Evolutionary conservation across 306 rosid species (phyloP).

Genomic region (Abrus precatorius): DNA sequence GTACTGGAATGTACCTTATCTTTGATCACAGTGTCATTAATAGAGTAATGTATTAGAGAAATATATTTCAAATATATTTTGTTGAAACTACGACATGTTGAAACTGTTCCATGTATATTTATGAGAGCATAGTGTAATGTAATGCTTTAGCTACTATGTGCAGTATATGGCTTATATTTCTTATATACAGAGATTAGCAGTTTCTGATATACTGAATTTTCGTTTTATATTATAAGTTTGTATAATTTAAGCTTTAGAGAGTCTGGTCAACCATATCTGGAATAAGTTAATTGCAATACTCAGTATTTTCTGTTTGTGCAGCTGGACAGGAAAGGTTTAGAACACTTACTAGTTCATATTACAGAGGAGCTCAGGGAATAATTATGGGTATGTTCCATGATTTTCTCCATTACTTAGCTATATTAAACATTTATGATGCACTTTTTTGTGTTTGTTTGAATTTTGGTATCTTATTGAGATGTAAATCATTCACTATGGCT

Average conservation of each 20-base stretch:
- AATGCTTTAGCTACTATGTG: neutral
- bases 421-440: neutral
- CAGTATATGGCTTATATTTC: neutral
- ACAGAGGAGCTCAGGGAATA: conserved; percentile 93
- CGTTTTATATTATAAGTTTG: conserved; percentile 20
- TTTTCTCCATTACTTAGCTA: conserved; percentile 17
- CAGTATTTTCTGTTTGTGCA: conserved; percentile 46
- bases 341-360: conserved; percentile 86
- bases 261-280: conserved; percentile 29
- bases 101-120: neutral
- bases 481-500: conserved; percentile 10
- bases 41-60: neutral
- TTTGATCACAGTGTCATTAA: neutral
- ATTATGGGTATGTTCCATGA: conserved; percentile 70
- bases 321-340: conserved; percentile 96
- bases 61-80: conserved; percentile 2
- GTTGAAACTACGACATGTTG: conserved; percentile 1
- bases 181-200: conserved; percentile 16
- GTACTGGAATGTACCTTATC: neutral
- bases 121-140: neutral
- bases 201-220: conserved; percentile 1
- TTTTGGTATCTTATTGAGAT: conserved; percentile 20
- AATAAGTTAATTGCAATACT: conserved; percentile 18
- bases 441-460: conserved; percentile 14
- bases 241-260: neutral